Evolutionary conservation across 352 stramenopile species (phyloP).

Genomic region (Phytophthora capsici): DNA sequence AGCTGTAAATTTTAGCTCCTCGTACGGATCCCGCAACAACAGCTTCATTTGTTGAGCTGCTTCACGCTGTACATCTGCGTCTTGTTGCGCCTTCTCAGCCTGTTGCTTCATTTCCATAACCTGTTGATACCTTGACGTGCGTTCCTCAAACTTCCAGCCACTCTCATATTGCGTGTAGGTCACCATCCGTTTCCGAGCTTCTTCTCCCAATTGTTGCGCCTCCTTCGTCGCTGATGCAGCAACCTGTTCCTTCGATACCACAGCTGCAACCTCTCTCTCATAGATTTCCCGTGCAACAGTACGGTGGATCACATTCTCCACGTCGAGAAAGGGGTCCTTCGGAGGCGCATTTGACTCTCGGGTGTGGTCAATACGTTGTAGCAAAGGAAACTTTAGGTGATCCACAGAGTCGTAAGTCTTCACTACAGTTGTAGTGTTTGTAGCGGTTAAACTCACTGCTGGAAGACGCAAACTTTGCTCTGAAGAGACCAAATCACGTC

Average conservation of each 20-base stretch:
- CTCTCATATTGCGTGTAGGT: constrained; percentile 64
- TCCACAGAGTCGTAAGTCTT: neutral
- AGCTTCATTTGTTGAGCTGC: constrained; percentile 36
- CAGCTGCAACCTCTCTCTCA: constrained; percentile 30
- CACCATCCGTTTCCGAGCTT: constrained; percentile 66
- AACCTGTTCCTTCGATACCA: constrained; percentile 38
- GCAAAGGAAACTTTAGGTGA: constrained; percentile 42
- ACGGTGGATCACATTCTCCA: constrained; percentile 50
- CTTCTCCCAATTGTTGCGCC: constrained; percentile 59
- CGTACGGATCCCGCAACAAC: constrained; percentile 55
- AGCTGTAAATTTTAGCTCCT: constrained; percentile 11
- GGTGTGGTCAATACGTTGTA: constrained; percentile 34
- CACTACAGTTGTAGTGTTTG: too few species aligned
- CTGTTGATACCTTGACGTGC: constrained; percentile 53
- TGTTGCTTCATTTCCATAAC: constrained; percentile 61
- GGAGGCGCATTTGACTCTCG: constrained; percentile 21
- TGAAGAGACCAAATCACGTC: constrained; percentile 14
- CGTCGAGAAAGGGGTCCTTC: constrained; percentile 34
- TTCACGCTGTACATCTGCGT: constrained; percentile 49
- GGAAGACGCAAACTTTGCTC: constrained; percentile 15
- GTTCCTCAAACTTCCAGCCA: constrained; percentile 71
- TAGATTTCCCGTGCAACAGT: constrained; percentile 39
- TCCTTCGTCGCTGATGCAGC: constrained; percentile 42
- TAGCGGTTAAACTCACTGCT: constrained; percentile 9
- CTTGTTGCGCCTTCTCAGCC: constrained; percentile 46